Evolutionary conservation across 768 basidiomycete species (phyloP).

Genomic region (Auriscalpium orientale): DNA sequence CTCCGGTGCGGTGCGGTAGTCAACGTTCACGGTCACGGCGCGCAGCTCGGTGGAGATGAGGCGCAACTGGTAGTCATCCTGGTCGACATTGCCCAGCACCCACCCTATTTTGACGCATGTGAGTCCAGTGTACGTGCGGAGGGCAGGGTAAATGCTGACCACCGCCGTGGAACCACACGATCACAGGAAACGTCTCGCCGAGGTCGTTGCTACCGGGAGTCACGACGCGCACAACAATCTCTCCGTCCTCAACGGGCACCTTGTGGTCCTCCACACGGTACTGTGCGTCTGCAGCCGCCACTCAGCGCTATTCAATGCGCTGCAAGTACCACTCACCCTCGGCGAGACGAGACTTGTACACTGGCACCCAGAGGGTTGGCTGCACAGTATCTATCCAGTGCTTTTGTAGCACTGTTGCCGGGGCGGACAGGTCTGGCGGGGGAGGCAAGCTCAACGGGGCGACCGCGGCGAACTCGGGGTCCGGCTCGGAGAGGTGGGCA

Average conservation of each 20-base stretch:
- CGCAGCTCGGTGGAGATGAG: neutral
- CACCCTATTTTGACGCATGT: neutral
- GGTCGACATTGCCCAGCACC: neutral
- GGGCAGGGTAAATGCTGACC: neutral
- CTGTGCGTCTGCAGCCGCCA: neutral
- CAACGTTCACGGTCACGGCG: neutral
- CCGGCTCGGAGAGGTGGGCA: neutral
- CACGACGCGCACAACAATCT: neutral
- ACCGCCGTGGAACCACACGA: slow-evolving; percentile 11
- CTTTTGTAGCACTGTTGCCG: neutral
- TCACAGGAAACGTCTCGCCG: slow-evolving; percentile 1
- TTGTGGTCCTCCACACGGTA: slow-evolving; percentile 6
- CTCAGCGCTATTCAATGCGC: neutral
- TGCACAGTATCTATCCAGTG: neutral
- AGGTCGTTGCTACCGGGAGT: neutral
- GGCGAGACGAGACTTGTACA: neutral
- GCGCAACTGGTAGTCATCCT: neutral
- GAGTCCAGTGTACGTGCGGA: neutral
- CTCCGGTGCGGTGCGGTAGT: slow-evolving; percentile 12
- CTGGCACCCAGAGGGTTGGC: neutral
- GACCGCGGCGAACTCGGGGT: neutral
- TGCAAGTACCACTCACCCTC: neutral
- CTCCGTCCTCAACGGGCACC: slow-evolving; percentile 8
- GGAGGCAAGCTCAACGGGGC: neutral
- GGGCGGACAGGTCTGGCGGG: neutral